phyloP scores from a whole-genome alignment of 2,329 filamentous ascomycete species.

The Nannizzia gypsea region DNA sequence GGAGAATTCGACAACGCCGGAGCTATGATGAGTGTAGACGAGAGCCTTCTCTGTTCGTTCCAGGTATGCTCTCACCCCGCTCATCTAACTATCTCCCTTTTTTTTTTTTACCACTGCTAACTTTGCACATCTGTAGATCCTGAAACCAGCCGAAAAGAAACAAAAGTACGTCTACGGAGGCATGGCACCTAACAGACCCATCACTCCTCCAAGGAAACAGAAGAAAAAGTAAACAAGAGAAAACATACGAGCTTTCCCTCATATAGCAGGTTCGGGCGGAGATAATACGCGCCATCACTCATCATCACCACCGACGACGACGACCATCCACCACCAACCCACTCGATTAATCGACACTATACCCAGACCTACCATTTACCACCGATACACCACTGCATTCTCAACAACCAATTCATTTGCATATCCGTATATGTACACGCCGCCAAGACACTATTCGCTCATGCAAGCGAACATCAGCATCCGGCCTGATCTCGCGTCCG shows the following conservation, averaged over 20 bases:
- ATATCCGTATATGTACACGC: slow-evolving; percentile 3
- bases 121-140: slow-evolving; percentile 49
- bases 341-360: too few species aligned
- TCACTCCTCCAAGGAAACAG: slow-evolving; percentile 59
- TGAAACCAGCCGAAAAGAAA: slow-evolving; percentile 99
- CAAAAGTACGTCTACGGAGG: slow-evolving; percentile 92
- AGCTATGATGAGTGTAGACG: slow-evolving; percentile 99
- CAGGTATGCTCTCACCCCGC: slow-evolving; percentile 51
- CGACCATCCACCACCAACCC: too few species aligned
- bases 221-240: slow-evolving; percentile 51
- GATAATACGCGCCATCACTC: slow-evolving; percentile 45
- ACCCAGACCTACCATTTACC: background rate
- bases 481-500: background rate
- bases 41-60: slow-evolving; percentile 97
- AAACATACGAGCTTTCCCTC: slow-evolving; percentile 60
- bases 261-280: slow-evolving; percentile 87
- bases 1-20: slow-evolving; percentile 99
- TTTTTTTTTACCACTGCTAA: slow-evolving; percentile 11
- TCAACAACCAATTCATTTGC: background rate
- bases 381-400: background rate
- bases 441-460: background rate
- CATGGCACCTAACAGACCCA: slow-evolving; percentile 57
- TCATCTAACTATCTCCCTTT: background rate
- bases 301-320: too few species aligned
- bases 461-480: background rate